A percentile compares a stretch with the other conserved stretches of the same genome.
These are phyloP conservation scores for Ascoidea asiatica DNA, from an alignment of 805 yeast genomes.

Conservation along the genomic window DNA sequence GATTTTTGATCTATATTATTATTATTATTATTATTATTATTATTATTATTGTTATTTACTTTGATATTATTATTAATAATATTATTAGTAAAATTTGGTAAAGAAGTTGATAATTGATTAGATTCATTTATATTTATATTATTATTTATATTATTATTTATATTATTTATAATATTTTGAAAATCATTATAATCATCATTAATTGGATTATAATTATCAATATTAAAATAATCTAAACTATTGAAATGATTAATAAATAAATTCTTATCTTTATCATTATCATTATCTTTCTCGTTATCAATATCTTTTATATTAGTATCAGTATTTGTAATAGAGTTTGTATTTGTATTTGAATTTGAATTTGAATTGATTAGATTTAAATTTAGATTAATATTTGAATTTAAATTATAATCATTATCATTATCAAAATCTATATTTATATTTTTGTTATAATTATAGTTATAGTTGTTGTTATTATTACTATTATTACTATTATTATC, in stretches of 20 bases:
- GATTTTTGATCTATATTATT: no score
- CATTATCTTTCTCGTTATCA: conserved; percentile 3
- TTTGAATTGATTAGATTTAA: no score
- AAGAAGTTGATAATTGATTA: neutral
- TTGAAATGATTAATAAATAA: neutral
- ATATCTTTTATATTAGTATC: neutral
- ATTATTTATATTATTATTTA: no score
- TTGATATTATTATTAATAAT: no score
- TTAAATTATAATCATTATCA: conserved; percentile 16
- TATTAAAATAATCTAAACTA: no score
- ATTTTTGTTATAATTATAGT: neutral
- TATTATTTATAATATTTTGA: neutral
- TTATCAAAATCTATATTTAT: conserved; percentile 1
- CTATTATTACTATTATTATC: neutral
- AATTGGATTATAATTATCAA: neutral
- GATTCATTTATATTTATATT: neutral
- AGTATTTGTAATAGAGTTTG: conserved; percentile 13
- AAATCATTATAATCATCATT: neutral
- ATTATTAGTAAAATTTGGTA: neutral
- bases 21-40: no score
- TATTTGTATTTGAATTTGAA: no score
- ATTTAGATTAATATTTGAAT: no score
- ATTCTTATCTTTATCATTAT: conserved; percentile 1
- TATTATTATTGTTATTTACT: no score
- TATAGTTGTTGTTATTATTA: conserved; percentile 3